Evolutionary conservation across 2,329 filamentous ascomycete species (phyloP), one percentile per base, ranked within the genome.

Genomic region (Graphiopsis chlorocephala): DNA sequence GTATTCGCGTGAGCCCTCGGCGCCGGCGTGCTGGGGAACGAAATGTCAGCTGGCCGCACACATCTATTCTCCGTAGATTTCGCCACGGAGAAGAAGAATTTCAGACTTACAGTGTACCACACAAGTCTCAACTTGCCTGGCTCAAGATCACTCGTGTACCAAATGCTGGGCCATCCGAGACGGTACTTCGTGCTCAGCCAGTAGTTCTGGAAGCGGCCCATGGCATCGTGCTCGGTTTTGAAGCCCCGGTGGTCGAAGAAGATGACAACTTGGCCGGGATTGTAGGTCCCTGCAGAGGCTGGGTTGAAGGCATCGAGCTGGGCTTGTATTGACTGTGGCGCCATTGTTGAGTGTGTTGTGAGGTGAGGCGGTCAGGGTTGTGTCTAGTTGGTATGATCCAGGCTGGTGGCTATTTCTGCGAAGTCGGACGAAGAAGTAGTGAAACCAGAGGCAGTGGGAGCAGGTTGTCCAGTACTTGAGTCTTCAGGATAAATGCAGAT

Each of bases 181-280:
- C 68, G 61, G 28, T 67, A 71, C 23, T 74, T 66, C 10, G 68
- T 70, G 29, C 68, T 63, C 1, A 73, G 66, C 55, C 70, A 73
- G 66, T 71, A 72, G 11, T 63, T 68, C 28, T 73, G 72, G 47
- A 68, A 70, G 3, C 50, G 61, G 12, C 70, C 68, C 60, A 72
- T 65, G 48, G 73, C 64, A 65, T 74, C 72, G 12, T 73, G 67
- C 29, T 66, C 65, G 20, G 67, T 61, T 25, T 67, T 64, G 53
- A 68, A 69, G 45, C 68, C 67, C 52, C 74, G 68, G 65, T 71
- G 68, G 64, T 76, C 74, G 68, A 72, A 76, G 64, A 75, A 72
- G 52, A 76, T 72, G 26, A 72, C 67, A 28, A 76, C 67, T 31
- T 68, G 65, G 48, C 74, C 74, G 3, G 73, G 72, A 56, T 76